These are phyloP conservation scores for Fusarium devonianum DNA, from an alignment of 2,329 filamentous ascomycete genomes.

Conservation along the genomic window DNA sequence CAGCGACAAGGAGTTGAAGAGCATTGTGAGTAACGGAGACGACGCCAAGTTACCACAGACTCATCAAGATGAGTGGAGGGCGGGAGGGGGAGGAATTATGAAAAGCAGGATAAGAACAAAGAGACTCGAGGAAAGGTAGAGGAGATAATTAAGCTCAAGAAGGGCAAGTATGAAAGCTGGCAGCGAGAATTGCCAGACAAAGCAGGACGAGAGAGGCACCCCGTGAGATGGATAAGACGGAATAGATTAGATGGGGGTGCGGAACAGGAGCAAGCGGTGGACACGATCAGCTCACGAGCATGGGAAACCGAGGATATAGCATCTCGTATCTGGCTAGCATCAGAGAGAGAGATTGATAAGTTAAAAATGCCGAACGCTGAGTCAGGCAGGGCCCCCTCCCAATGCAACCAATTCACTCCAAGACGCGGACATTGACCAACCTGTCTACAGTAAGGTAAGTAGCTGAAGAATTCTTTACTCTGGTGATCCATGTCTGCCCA, in stretches of 20 bases:
- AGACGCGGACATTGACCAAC: too few species aligned
- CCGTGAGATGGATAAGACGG: conserved; percentile 12
- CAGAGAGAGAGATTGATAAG: conserved; percentile 6
- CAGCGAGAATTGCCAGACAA: neutral
- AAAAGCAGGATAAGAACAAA: conserved; percentile 1
- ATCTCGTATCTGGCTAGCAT: conserved; percentile 8
- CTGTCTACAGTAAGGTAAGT: too few species aligned
- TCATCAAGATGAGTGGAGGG: conserved; percentile 15
- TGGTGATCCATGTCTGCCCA: too few species aligned
- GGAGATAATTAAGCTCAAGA: conserved; percentile 3
- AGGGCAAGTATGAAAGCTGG: conserved; percentile 10
- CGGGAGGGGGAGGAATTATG: neutral
- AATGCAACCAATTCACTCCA: conserved; percentile 8
- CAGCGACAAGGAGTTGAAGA: conserved; percentile 15
- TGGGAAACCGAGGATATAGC: conserved; percentile 1
- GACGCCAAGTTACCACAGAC: conserved; percentile 3
- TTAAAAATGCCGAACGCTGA: conserved; percentile 11
- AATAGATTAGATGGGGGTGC: conserved; percentile 22
- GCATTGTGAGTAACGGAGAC: conserved; percentile 22
- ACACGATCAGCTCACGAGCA: conserved; percentile 15
- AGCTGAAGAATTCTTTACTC: too few species aligned
- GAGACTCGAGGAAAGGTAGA: conserved; percentile 2
- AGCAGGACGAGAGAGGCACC: conserved; percentile 4
- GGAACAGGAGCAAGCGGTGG: neutral
- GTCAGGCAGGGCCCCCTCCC: too few species aligned